These are phyloP conservation scores for Diaporthe destruens DNA, from an alignment of 2,329 filamentous ascomycete genomes.

Conservation along the genomic window DNA sequence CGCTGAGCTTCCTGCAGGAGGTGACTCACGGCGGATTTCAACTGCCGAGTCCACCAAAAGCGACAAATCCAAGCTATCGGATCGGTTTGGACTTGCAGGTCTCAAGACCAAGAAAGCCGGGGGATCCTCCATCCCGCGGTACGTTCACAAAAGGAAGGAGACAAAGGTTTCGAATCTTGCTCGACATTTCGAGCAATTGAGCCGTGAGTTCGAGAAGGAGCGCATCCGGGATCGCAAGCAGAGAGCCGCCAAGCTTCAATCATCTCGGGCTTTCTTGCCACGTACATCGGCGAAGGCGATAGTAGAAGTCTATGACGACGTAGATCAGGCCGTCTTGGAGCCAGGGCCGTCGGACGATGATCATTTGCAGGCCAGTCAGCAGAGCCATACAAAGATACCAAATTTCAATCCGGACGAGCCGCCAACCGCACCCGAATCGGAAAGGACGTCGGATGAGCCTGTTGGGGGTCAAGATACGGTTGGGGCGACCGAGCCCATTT, in stretches of 20 bases:
- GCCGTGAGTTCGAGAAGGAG: conserved; percentile 96
- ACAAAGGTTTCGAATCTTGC: conserved; percentile 91
- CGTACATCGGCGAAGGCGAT: conserved; percentile 94
- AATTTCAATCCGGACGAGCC: conserved; percentile 47
- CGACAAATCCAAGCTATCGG: conserved; percentile 80
- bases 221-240: conserved; percentile 87
- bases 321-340: conserved; percentile 92
- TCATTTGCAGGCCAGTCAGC: conserved; percentile 52
- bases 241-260: conserved; percentile 79
- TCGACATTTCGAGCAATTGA: conserved; percentile 96
- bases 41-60: conserved; percentile 59
- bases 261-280: conserved; percentile 83
- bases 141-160: conserved; percentile 80
- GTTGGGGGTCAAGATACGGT: conserved; percentile 35
- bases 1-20: conserved; percentile 47
- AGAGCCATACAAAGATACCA: conserved; percentile 50
- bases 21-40: conserved; percentile 50
- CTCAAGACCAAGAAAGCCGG: conserved; percentile 71
- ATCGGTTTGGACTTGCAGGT: conserved; percentile 75
- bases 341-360: conserved; percentile 76
- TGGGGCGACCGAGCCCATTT: conserved; percentile 43
- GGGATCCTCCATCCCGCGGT: conserved; percentile 88
- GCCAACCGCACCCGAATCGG: conserved; percentile 40
- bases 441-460: conserved; percentile 37
- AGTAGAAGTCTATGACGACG: conserved; percentile 94